A percentile compares a stretch with the other conserved stretches of the same genome.
phyloP scores from a whole-genome alignment of 2,329 filamentous ascomycete genomes.

The Madurella fahalii region DNA sequence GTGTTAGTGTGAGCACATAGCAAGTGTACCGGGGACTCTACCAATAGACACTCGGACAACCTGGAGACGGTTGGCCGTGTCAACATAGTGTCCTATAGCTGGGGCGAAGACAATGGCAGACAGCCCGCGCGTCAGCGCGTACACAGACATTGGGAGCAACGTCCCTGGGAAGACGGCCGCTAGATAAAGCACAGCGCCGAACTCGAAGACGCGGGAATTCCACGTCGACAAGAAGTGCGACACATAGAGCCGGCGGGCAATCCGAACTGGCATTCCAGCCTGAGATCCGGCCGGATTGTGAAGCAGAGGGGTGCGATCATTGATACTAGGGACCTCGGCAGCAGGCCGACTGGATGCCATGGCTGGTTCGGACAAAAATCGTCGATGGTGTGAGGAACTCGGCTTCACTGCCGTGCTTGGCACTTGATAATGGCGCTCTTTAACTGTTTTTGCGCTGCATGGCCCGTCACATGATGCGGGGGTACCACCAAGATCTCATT shows the following conservation, averaged over 20 bases:
- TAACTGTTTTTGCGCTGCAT: too few species aligned
- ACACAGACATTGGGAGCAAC: constrained; percentile 62
- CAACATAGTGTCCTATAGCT: constrained; percentile 55
- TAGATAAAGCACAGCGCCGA: constrained; percentile 52
- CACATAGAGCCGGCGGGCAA: constrained; percentile 42
- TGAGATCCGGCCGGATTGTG: too few species aligned
- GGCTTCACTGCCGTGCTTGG: too few species aligned
- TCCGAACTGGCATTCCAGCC: too few species aligned
- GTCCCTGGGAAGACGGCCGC: constrained; percentile 54
- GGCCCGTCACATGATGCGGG: too few species aligned
- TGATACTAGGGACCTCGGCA: too few species aligned
- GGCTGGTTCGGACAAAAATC: too few species aligned
- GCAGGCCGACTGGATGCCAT: too few species aligned
- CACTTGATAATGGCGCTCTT: too few species aligned
- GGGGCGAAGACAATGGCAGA: constrained; percentile 57
- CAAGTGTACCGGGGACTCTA: constrained; percentile 1
- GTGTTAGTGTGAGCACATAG: not conserved
- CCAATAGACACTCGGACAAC: constrained; percentile 49
- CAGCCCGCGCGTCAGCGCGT: constrained; percentile 57
- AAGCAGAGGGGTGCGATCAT: too few species aligned
- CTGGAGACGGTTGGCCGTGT: constrained; percentile 47
- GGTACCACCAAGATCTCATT: too few species aligned
- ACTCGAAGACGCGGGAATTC: constrained; percentile 61
- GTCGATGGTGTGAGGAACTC: too few species aligned
- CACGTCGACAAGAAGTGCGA: constrained; percentile 61